Base-by-base conservation (phyloP, 441 rosid species). In the Erodium moschatum region DNA sequence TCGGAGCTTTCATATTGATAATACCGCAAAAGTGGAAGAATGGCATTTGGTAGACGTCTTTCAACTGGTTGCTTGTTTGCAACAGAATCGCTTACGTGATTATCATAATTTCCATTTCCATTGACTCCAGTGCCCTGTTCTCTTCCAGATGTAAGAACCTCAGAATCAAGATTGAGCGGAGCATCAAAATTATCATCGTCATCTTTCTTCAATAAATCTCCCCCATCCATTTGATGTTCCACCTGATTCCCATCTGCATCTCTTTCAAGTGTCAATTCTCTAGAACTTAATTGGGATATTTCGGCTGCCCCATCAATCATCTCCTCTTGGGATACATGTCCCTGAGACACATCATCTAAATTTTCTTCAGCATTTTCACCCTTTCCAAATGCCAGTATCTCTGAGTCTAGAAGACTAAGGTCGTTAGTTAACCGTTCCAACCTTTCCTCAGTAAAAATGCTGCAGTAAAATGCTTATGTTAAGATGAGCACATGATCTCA, bases 401-500 rank as follows among this genome's bases (percentile, higher is more conserved):
- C 90, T 68, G 82, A 75, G 75, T 85, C 84, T 60, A 86, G 72
- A 78, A 73, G 73, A 65, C 73, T 83, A 62, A 86, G 78, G 68
- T 84, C 87, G 81, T 78, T 89, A 67, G 88, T 85, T 78, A 93
- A 81, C 68, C 89, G 78, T 72, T 89, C 96, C 83, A 93, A 81
- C 82, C 97, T 88, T 80, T 93, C 97, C 81, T 91, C 91, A 42
- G 81, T 79, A 76, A 93, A 89, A 74, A 93, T 89, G 81, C 98
- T 91, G 72, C 85, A 84, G 40, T 64, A 68, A 75, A 70, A 67
- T 64, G 18, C 12, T 21, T 69, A 72, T 12, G 40, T 70, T 27
- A 58, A 11, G 29, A 40, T 24, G 27, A 24, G 40, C 64, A 64
- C 64, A 68, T 6, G 38, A 42, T 72, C 8, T 19, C 16, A 35